Percentiles rank a stretch among this genome's conserved stretches.
Evolutionary conservation across 2,329 filamentous ascomycete genomes (phyloP).

Genomic region (Apiospora rasikravindrae): DNA sequence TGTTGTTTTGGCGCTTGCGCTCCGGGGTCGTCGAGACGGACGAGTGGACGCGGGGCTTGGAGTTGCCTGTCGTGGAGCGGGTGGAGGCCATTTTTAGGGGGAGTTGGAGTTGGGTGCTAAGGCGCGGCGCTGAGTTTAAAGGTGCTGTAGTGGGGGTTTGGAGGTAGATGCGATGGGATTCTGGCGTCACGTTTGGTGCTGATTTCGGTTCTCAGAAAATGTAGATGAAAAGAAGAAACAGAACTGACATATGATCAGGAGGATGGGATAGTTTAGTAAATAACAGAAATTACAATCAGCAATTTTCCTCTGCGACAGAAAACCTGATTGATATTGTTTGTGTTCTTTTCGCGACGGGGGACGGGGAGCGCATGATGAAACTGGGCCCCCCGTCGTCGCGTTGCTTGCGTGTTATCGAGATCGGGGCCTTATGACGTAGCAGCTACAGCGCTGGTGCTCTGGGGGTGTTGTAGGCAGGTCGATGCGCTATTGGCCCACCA

Average conservation of each 20-base stretch:
- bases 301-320: not conserved
- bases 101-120: not conserved
- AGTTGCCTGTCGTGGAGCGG: conserved; percentile 34
- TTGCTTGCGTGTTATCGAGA: conserved; percentile 14
- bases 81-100: conserved; percentile 30
- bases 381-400: not conserved
- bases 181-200: not conserved
- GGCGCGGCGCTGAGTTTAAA: not conserved
- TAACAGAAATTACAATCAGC: not conserved
- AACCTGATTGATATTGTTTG: conserved; percentile 11
- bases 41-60: conserved; percentile 33
- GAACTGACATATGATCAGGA: not conserved
- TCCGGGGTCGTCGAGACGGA: conserved; percentile 34
- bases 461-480: not conserved
- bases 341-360: not conserved
- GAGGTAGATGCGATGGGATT: not conserved
- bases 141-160: not conserved
- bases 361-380: not conserved
- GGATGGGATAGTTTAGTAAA: not conserved
- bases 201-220: not conserved
- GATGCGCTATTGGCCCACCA: conserved; percentile 13
- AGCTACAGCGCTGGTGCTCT: not conserved
- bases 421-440: conserved; percentile 5
- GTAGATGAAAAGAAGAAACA: not conserved
- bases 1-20: conserved; percentile 30